phyloP scores from a whole-genome alignment of 2,329 filamentous ascomycete species.

The Aspergillus sp. region DNA sequence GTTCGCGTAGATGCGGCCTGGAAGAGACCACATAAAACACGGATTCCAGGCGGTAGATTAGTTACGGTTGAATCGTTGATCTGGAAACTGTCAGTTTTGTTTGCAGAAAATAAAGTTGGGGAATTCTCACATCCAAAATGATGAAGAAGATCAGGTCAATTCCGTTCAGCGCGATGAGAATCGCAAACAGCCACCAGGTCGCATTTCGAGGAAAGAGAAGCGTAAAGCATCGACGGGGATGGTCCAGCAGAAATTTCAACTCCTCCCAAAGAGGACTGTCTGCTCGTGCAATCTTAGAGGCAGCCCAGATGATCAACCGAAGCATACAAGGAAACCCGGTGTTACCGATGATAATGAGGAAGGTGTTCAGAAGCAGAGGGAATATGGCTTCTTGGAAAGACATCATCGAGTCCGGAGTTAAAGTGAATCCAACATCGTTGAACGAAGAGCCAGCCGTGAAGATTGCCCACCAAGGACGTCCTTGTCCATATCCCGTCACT shows the following conservation, averaged over 20 bases:
- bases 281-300: slow-evolving; percentile 61
- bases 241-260: slow-evolving; percentile 82
- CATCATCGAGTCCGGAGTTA: slow-evolving; percentile 91
- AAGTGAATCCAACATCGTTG: slow-evolving; percentile 88
- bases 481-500: slow-evolving; percentile 59
- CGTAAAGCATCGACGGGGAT: slow-evolving; percentile 93
- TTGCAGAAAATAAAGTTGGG: background rate
- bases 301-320: slow-evolving; percentile 83
- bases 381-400: slow-evolving; percentile 77
- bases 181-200: slow-evolving; percentile 93
- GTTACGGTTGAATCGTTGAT: slow-evolving; percentile 68
- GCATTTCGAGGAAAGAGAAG: slow-evolving; percentile 83
- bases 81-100: slow-evolving; percentile 36
- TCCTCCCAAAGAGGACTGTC: slow-evolving; percentile 80
- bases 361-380: slow-evolving; percentile 70
- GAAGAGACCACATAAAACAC: slow-evolving; percentile 82
- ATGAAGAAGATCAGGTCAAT: slow-evolving; percentile 89
- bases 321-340: slow-evolving; percentile 95
- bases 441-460: slow-evolving; percentile 86
- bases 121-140: slow-evolving; percentile 70
- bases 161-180: slow-evolving; percentile 75
- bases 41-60: slow-evolving; percentile 63
- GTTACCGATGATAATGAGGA: slow-evolving; percentile 90
- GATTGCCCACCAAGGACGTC: slow-evolving; percentile 81
- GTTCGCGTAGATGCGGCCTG: slow-evolving; percentile 87